Base-by-base conservation (phyloP, 106 monocot species). In the Ottelia alismoides region DNA sequence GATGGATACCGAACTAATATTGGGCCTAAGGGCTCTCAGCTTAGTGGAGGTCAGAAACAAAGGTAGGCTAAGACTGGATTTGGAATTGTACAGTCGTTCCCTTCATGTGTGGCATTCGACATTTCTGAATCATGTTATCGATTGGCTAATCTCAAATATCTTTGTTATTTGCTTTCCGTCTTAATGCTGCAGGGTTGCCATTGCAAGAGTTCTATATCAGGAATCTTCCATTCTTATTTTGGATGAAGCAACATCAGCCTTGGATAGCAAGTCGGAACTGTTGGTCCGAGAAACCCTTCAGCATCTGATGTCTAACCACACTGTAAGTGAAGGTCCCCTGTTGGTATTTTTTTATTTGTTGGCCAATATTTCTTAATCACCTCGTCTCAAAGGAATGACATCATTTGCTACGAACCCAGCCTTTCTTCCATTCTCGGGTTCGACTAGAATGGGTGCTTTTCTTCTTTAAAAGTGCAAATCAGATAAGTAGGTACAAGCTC, bases 1-100 rank as follows among this genome's bases (percentile, higher is more conserved):
- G 28, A 73, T 58, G 79, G 85, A 3, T 86, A 79, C 55, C 58
- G 76, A 18, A 86, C 78, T 29, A 64, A 76, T 67, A 60, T 92
- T 55, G 92, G 86, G 29, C 74, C 66, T 45, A 70, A 75, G 56
- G 87, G 92, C 25, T 92, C 87, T 57, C 53, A 69, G 45, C 49
- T 92, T 20, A 92, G 92, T 66, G 87, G 92, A 62, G 86, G 92
- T 20, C 92, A 92, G 72, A 79, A 73, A 50, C 92, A 92, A 45
- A 82, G 92, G 92, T 83, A 49, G 40, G 54, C 21, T 32, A 24
- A 30, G 5, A 11, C 28, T 47, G 16, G 19, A 59, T 11, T 25
- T 47, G n/a, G 1, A 16, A n/a, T 27, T 57, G 22, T 35, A 17
- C 18, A 30, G 4, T 56, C 1, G 30, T 55, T 22, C 12, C 29